A percentile compares a stretch with the other conserved stretches of the same genome.
Evolutionary conservation across 2,329 filamentous ascomycete species (phyloP).

Genomic region (Colletotrichum sp.): DNA sequence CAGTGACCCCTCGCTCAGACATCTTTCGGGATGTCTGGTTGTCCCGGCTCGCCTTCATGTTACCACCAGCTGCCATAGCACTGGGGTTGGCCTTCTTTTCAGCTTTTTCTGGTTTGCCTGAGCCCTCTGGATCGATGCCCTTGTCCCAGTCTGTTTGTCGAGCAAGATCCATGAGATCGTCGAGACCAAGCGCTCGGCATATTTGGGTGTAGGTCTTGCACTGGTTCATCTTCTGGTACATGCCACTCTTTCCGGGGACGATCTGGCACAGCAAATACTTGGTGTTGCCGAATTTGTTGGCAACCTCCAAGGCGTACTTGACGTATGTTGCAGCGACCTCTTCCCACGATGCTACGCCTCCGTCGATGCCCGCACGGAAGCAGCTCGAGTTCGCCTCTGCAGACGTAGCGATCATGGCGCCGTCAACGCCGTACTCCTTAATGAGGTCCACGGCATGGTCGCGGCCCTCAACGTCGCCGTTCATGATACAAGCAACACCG

Average conservation of each 20-base stretch:
- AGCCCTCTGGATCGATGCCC: conserved; percentile 59
- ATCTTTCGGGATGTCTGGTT: conserved; percentile 22
- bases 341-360: conserved; percentile 75
- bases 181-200: conserved; percentile 69
- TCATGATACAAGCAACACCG: conserved; percentile 93
- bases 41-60: conserved; percentile 39
- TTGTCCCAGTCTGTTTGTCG: conserved; percentile 68
- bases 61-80: conserved; percentile 54
- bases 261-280: conserved; percentile 89
- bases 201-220: conserved; percentile 75
- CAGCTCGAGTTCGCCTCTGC: conserved; percentile 92
- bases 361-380: conserved; percentile 74
- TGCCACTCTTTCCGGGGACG: conserved; percentile 78
- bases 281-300: conserved; percentile 91
- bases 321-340: conserved; percentile 82
- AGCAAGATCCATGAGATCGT: conserved; percentile 68
- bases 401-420: conserved; percentile 95
- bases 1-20: conserved; percentile 36
- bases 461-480: conserved; percentile 84
- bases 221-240: conserved; percentile 65
- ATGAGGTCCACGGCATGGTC: conserved; percentile 77
- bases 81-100: conserved; percentile 39
- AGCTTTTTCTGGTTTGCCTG: conserved; percentile 36
- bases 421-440: conserved; percentile 83
- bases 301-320: conserved; percentile 72